Evolutionary conservation across 441 rosid species (phyloP).

Genomic region (Erodium chrysanthum): DNA sequence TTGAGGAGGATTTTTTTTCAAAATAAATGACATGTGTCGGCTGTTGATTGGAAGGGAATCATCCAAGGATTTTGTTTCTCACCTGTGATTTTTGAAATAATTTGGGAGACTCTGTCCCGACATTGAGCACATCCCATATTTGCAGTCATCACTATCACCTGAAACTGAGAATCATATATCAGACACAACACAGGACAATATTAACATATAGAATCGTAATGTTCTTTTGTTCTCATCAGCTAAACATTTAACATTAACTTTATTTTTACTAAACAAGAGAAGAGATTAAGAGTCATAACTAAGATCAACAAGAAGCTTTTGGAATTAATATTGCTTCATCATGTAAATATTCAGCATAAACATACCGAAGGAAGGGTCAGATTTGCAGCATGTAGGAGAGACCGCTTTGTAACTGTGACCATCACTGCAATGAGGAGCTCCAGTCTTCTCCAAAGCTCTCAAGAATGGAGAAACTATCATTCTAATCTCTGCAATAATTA

Average conservation of each 20-base stretch:
- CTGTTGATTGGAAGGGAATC: too few relatives aligned
- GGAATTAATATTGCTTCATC: not conserved
- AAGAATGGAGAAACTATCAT: not conserved
- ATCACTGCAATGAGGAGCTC: not conserved
- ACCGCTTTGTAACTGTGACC: not conserved
- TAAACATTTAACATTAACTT: not conserved
- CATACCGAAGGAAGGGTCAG: slow-evolving; percentile 4
- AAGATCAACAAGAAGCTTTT: not conserved
- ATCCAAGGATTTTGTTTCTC: not conserved
- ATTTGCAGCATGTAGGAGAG: not conserved
- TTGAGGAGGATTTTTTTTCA: too few relatives aligned
- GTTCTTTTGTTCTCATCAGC: not conserved
- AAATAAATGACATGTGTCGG: too few relatives aligned
- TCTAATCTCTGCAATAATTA: not conserved
- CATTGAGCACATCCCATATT: not conserved
- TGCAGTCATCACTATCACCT: slow-evolving; percentile 6
- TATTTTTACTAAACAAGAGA: too few relatives aligned
- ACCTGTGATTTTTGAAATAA: not conserved
- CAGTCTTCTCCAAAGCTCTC: not conserved
- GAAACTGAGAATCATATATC: not conserved
- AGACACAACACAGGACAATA: too few relatives aligned
- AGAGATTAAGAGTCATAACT: not conserved
- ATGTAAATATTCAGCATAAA: not conserved
- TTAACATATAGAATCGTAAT: not conserved
- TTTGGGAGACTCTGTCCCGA: not conserved